Evolutionary conservation across 2,329 filamentous ascomycete genomes (phyloP), one percentile per base, ranked within the genome.

Genomic region (Hypoxylon sp.): DNA sequence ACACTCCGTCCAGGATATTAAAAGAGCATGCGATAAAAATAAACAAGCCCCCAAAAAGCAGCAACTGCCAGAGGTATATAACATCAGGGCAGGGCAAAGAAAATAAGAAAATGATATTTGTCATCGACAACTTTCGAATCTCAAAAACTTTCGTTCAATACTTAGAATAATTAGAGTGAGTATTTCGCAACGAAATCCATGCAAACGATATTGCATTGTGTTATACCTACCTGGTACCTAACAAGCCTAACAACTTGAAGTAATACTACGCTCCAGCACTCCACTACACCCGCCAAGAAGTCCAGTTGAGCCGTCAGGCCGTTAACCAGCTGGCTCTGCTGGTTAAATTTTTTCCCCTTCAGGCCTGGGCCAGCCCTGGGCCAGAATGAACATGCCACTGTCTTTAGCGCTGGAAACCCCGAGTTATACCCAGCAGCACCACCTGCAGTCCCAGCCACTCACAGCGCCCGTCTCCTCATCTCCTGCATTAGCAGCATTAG

Each of bases 1-100:
- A 61, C 56, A 61, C 59, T 47, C 56, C 39, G 55, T 54, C 54
- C 6, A 60, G 61, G 62, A 66, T 60, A 66, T 65, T 65, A 65
- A 63, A 65, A 59, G 43, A 59, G 17, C 43, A 65, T 41, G 54
- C 56, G 55, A 62, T 37, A 52, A 30, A 50, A 57, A 58, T 26
- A 56, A 39, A 48, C 32, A 11, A 44, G 63, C 65, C 62, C 65
- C 65, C 65, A 68, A 56, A 20, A 52, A 48, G 20, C 55, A 47
- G 28, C 28, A 51, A 51, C 32, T 55, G 41, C 50, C 52, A 39
- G 41, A 47, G 49, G 48, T 57, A 63, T 61, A 61, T 54, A 57
- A 53, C 50, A 28, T 26, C 22, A 13, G 32, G 17, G 3, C 37
- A 46, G 37, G 44, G 24, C 11, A n/a, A 11, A 26, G 32, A 10